These are phyloP conservation scores for Talaromyces wortmannii DNA, from an alignment of 495 filamentous ascomycete genomes.

Conservation along the genomic window DNA sequence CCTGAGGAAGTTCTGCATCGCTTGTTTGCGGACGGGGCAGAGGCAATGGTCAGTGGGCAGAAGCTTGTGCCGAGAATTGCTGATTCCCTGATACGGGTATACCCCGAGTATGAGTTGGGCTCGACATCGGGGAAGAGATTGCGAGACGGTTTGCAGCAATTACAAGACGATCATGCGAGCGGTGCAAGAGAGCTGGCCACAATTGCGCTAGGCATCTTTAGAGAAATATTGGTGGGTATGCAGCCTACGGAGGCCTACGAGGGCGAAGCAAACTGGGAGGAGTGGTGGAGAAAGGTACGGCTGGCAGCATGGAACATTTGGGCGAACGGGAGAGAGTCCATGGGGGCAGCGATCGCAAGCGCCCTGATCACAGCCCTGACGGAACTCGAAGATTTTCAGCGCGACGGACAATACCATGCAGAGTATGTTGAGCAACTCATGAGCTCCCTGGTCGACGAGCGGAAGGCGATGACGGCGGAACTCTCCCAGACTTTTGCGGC, in stretches of 20 bases:
- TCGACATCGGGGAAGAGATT: background rate
- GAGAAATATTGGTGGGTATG: constrained; percentile 27
- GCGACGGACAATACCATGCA: constrained; percentile 13
- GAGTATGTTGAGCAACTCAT: constrained; percentile 18
- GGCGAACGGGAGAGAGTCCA: constrained; percentile 56
- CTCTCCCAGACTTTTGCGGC: constrained; percentile 26
- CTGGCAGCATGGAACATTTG: constrained; percentile 58
- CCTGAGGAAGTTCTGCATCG: constrained; percentile 26
- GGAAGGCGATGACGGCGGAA: constrained; percentile 12
- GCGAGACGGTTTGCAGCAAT: constrained; percentile 28
- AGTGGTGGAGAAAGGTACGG: constrained; percentile 49
- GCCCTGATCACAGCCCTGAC: constrained; percentile 39
- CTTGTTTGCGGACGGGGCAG: background rate
- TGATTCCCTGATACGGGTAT: background rate
- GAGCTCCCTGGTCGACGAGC: constrained; percentile 21
- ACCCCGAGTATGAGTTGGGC: constrained; percentile 3
- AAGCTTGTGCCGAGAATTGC: constrained; percentile 1
- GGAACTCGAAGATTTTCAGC: constrained; percentile 19
- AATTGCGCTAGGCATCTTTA: constrained; percentile 39
- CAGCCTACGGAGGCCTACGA: background rate
- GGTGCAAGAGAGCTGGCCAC: constrained; percentile 50
- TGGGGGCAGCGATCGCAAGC: constrained; percentile 52
- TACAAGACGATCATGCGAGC: constrained; percentile 47
- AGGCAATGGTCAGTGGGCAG: constrained; percentile 1
- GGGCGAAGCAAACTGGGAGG: constrained; percentile 8